Evolutionary conservation across 192 early-diverging fungal species (phyloP).

Genomic region (Coemansia sp.): DNA sequence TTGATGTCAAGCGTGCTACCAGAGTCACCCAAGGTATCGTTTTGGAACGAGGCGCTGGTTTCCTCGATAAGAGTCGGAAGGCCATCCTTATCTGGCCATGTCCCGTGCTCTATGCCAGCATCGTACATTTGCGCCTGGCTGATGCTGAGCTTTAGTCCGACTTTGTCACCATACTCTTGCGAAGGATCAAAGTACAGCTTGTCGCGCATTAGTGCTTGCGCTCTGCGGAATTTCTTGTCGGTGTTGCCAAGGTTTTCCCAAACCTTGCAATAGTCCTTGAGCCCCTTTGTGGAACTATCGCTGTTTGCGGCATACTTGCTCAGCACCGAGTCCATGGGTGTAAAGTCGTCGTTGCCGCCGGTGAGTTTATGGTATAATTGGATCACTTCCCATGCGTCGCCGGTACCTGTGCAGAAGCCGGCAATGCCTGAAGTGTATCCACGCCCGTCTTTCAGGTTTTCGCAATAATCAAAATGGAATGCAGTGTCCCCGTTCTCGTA

Average conservation of each 20-base stretch:
- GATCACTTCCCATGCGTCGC: slow-evolving; percentile 20
- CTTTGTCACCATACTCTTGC: slow-evolving; percentile 6
- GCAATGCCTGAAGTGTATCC: slow-evolving; percentile 56
- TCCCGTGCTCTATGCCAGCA: slow-evolving; percentile 37
- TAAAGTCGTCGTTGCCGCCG: slow-evolving; percentile 34
- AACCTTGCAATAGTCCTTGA: slow-evolving; percentile 41
- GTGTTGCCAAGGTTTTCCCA: slow-evolving; percentile 42
- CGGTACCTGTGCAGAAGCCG: slow-evolving; percentile 52
- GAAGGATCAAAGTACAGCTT: slow-evolving; percentile 46
- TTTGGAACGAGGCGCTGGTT: slow-evolving; percentile 11
- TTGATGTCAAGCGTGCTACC: slow-evolving; percentile 17
- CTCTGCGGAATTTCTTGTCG: slow-evolving; percentile 31
- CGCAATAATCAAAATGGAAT: slow-evolving; percentile 53
- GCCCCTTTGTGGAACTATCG: slow-evolving; percentile 25
- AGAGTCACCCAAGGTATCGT: slow-evolving; percentile 1
- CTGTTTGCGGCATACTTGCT: slow-evolving; percentile 11
- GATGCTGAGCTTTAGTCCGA: slow-evolving; percentile 33
- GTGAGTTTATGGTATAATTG: slow-evolving; percentile 12
- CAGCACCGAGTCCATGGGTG: slow-evolving; percentile 13
- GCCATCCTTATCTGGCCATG: slow-evolving; percentile 29
- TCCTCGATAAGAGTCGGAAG: slow-evolving; percentile 18
- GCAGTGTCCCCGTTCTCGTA: slow-evolving; percentile 43
- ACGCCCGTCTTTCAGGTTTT: slow-evolving; percentile 51
- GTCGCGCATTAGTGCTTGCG: slow-evolving; percentile 42
- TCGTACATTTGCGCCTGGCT: slow-evolving; percentile 47